Base-by-base conservation (phyloP, 2,329 filamentous ascomycete genomes). In the Nothophaeocryptopus gaeumannii region DNA sequence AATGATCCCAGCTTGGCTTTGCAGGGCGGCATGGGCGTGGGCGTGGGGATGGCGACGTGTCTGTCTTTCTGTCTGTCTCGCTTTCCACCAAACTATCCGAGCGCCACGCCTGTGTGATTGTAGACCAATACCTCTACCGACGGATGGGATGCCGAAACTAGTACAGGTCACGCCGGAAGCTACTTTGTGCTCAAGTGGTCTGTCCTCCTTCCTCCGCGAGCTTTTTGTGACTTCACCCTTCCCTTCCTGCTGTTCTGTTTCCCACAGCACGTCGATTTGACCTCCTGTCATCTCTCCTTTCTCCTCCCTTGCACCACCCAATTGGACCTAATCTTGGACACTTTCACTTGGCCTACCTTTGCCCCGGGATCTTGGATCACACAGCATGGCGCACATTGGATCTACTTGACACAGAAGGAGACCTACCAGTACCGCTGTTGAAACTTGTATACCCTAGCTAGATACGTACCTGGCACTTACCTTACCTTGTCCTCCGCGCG, bases 161-260 rank as follows among this genome's bases (percentile, higher is more conserved):
- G 41, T 45, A 31, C 16, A 37, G 39, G 46, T 49, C 39, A 49
- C 46, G 46, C 38, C 20, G 39, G 29, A 49, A 49, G 39, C 35
- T 49, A 49, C 46, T 32, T n/a, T n/a, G 26, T 29, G 29, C 33
- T 33, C 41, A 16, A 15, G 29, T 32, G 33, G 45, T 42, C 45
- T 41, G 30, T 14, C 31, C 32, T 35, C 31, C 26, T 14, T 37
- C 20, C 16, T 30, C 8, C 10, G 14, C 8, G 16, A 29, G 9
- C 33, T 10, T 10, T 31, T 36, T 13, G n/a, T 13, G 29, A n/a
- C 11, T 29, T 8, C 26, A 26, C 20, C 20, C 7, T 26, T 26
- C 7, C 32, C 31, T n/a, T 9, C 30, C 12, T 26, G 29, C 39
- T 30, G 39, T 43, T 13, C 40, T 32, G 15, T 43, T 36, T 44